A percentile compares a stretch with the other conserved stretches of the same genome.
Evolutionary conservation across 1,139 yeast genomes (phyloP).

Genomic region (Spathaspora jeffriesii): DNA sequence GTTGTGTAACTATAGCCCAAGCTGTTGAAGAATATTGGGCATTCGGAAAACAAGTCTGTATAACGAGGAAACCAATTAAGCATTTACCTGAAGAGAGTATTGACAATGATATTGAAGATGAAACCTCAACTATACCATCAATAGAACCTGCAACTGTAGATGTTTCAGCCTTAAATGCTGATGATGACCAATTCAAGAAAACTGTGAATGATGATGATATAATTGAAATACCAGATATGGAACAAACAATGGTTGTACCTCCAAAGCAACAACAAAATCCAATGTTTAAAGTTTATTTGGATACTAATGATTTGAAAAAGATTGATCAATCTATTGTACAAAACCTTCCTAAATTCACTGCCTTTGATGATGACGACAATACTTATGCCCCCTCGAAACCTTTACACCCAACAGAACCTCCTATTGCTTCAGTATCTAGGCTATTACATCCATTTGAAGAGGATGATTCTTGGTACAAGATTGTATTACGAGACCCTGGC

Average conservation of each 20-base stretch:
- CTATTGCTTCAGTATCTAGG: constrained; percentile 49
- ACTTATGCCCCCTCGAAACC: constrained; percentile 17
- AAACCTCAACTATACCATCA: constrained; percentile 4
- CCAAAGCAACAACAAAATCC: constrained; percentile 2
- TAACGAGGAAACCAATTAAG: constrained; percentile 32
- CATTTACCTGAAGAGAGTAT: constrained; percentile 10
- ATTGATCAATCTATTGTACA: constrained; percentile 56
- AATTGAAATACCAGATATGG: not conserved
- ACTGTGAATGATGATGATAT: constrained; percentile 4
- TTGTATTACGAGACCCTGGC: constrained; percentile 52
- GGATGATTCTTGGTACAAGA: constrained; percentile 63
- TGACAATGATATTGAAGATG: constrained; percentile 9
- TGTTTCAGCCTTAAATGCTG: constrained; percentile 11
- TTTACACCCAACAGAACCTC: constrained; percentile 24
- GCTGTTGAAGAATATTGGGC: constrained; percentile 79
- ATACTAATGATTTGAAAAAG: constrained; percentile 51
- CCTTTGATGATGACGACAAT: constrained; percentile 36
- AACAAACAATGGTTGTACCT: not conserved
- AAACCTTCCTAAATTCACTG: constrained; percentile 54
- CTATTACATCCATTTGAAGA: constrained; percentile 63
- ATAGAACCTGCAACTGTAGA: constrained; percentile 11
- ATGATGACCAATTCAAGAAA: constrained; percentile 6
- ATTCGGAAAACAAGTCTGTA: constrained; percentile 69
- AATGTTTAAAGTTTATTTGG: constrained; percentile 62
- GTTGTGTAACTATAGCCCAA: constrained; percentile 69